Base-by-base conservation (phyloP, 2,329 filamentous ascomycete species). In the Cordyceps fumosorosea region DNA sequence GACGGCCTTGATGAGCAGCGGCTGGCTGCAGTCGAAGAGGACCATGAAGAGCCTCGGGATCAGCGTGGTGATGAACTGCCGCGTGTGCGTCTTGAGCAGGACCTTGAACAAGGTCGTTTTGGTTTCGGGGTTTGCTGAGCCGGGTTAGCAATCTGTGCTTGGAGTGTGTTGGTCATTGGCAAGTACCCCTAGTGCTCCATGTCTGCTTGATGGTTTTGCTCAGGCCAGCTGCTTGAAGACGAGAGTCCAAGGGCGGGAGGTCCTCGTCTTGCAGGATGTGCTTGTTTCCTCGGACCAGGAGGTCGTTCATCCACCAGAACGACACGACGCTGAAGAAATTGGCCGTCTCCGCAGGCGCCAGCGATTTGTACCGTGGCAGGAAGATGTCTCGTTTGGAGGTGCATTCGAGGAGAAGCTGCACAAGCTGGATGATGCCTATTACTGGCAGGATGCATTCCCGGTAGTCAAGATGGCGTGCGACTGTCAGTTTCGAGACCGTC, bases 1-100 rank as follows among this genome's bases (percentile, higher is more conserved):
- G 0, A 73, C 67, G 5, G 68, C 60, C 22, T 71, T 72, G 42
- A 80, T 78, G 2, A 80, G 66, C 2, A 74, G 53, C 5, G 77
- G 74, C 62, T 79, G 78, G 0, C 73, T 70, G 54, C 76, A 79
- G 5, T 73, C 71, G 61, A 79, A 79, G 1, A 69, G 8, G 16
- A 76, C 73, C 14, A 78, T 64, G 26, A 72, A 71, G 0, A 79
- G 42, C 8, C 77, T 72, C 3, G 75, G 73, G 0, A 73, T 51
- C n/a, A 75, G 66, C 2, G 72, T 71, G 6, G 66, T 47, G 3
- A 73, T 24, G 18, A 63, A 63, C 6, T 51, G 42, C 22, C 34
- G 12, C n/a, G 16, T 34, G 22, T 53, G 29, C 12, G 62, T 55
- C 14, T 55, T 56, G 10, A 53, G 22, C 18, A 63, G n/a, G 20